Evolutionary conservation across 2,329 filamentous ascomycete genomes (phyloP).

Genomic region (Orbilia brochopaga): DNA sequence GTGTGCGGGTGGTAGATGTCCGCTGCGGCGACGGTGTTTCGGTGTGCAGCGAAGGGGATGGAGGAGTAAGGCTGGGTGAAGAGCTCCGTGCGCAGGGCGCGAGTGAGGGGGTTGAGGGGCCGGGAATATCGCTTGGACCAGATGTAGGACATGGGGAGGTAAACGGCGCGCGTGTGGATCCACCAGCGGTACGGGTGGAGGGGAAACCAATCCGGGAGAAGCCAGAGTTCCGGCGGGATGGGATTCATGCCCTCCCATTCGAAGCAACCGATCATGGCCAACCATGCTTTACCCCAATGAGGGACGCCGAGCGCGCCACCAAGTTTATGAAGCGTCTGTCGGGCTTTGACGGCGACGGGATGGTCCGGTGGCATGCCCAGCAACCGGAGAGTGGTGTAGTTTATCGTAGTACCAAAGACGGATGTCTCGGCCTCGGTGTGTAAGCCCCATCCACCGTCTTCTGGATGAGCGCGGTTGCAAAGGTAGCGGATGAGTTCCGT

Average conservation of each 20-base stretch:
- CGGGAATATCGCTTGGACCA: conserved; percentile 83
- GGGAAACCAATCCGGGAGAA: conserved; percentile 87
- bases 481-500: conserved; percentile 93
- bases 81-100: conserved; percentile 76
- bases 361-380: conserved; percentile 85
- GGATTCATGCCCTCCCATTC: conserved; percentile 95
- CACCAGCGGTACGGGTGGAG: conserved; percentile 94
- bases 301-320: conserved; percentile 83
- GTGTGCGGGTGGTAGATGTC: conserved; percentile 96
- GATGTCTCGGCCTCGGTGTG: conserved; percentile 94
- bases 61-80: conserved; percentile 78
- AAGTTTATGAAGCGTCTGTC: conserved; percentile 79
- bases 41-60: conserved; percentile 77
- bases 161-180: conserved; percentile 98
- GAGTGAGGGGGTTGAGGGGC: conserved; percentile 75
- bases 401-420: conserved; percentile 87
- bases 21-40: conserved; percentile 77
- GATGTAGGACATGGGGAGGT: conserved; percentile 86
- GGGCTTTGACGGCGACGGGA: conserved; percentile 81
- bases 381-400: conserved; percentile 80
- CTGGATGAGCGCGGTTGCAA: conserved; percentile 79
- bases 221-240: conserved; percentile 87
- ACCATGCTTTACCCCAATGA: conserved; percentile 98
- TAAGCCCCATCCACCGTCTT: conserved; percentile 95
- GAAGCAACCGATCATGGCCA: conserved; percentile 80